Evolutionary conservation across 352 stramenopile genomes (phyloP), one percentile per base, ranked within the genome.

Genomic region (Globisporangium abappressorium): DNA sequence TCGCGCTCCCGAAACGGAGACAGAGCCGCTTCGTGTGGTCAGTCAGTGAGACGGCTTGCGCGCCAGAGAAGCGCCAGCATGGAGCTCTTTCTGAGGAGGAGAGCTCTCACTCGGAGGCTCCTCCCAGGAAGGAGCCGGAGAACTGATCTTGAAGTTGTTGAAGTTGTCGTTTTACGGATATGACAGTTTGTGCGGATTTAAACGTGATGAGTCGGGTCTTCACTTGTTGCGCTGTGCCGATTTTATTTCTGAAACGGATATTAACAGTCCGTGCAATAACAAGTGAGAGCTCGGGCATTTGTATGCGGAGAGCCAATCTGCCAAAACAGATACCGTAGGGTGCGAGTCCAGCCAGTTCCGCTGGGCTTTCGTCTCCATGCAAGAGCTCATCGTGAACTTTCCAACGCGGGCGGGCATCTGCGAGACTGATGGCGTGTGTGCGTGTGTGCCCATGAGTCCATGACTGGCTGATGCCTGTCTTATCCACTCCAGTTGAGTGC

Each of bases 1-100:
- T 61, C 30, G 55, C 24, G 55, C 18, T 46, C 18, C 54, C 55
- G 55, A 61, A 61, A 61, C 33, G 55, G 55, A 61, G 55, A 26
- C 26, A 61, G 55, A 61, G 18, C 30, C 55, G 30, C n/a, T 36
- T 1, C 30, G 30, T 61, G 30, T 61, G 55, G 30, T 47, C 55
- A 61, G 55, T 20, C 7, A 28, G 47, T 5, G n/a, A 15, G n/a
- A 55, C 41, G 47, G 22, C 22, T 24, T 15, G 24, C 53, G n/a
- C 53, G n/a, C 47, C 1, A 58, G 11, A 59, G 24, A 59, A 60
- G 55, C 7, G 20, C 30, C 54, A 59, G 28, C 15, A 5, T 22
- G 30, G 55, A 60, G 55, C 55, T 46, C 55, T 8, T 61, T 14
- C 6, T 18, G 55, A 43, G 30, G 54, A 59, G 26, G 38, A 46